Percentiles rank a stretch among this genome's conserved stretches.
phyloP scores from a whole-genome alignment of 2,329 filamentous ascomycete species.

The Gremmenia infestans region DNA sequence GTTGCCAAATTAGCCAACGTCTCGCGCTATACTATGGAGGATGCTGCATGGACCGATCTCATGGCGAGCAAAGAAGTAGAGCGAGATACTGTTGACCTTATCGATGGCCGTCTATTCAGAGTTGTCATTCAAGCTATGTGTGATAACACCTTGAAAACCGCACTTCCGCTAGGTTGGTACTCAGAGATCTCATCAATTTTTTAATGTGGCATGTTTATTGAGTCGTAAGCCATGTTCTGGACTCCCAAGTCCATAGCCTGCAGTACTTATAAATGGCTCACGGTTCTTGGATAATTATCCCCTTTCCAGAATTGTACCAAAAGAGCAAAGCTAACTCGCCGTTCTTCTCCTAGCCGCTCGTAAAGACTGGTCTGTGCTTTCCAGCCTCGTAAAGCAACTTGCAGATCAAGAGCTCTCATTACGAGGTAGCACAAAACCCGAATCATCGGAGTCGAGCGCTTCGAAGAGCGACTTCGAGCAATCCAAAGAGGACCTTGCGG shows the following conservation, averaged over 20 bases:
- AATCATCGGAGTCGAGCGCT: conserved; percentile 12
- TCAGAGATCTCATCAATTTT: no score
- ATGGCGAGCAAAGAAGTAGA: conserved; percentile 19
- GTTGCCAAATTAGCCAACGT: conserved; percentile 33
- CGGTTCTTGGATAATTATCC: no score
- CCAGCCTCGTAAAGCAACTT: conserved; percentile 28
- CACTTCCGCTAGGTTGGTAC: conserved; percentile 8
- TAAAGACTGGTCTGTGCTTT: conserved; percentile 24
- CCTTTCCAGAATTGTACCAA: no score
- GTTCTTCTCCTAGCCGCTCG: conserved; percentile 1
- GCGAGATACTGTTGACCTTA: conserved; percentile 48
- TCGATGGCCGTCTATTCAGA: conserved; percentile 48
- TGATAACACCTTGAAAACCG: conserved; percentile 14
- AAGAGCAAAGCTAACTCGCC: no score
- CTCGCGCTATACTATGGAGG: conserved; percentile 33
- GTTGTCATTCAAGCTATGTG: conserved; percentile 27
- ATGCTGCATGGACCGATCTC: conserved; percentile 22
- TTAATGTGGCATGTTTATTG: no score
- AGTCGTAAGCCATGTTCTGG: no score
- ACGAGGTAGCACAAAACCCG: conserved; percentile 20
- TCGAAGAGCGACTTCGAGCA: conserved; percentile 11
- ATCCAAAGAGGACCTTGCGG: conserved; percentile 18
- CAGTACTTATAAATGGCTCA: no score
- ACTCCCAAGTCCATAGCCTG: no score
- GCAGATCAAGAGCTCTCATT: conserved; percentile 30